A percentile compares a stretch with the other conserved stretches of the same genome.
Conservation (phyloP, 202 grass and related monocot species). For the Dendrocalamus latiflorus region DNA sequence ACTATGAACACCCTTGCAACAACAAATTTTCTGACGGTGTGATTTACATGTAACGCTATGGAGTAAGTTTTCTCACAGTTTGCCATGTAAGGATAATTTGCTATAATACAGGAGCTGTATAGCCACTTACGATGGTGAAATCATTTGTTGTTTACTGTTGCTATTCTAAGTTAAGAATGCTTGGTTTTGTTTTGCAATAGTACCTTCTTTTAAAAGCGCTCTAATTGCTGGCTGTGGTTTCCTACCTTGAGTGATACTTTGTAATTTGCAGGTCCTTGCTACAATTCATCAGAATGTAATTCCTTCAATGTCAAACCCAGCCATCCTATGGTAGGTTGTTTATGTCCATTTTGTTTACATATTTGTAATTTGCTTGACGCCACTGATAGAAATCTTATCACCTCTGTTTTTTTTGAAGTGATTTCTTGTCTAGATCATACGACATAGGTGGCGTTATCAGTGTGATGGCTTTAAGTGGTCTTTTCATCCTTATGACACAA, state of each 20-base stretch:
- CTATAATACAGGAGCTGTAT: background rate
- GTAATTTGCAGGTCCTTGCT: slow-evolving; percentile 66
- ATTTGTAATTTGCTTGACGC: background rate
- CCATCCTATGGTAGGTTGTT: slow-evolving; percentile 67
- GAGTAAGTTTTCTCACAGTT: background rate
- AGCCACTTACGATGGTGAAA: background rate
- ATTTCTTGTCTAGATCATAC: slow-evolving; percentile 98
- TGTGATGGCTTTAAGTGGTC: slow-evolving; percentile 93
- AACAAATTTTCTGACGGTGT: background rate
- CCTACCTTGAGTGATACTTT: slow-evolving; percentile 9
- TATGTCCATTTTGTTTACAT: slow-evolving; percentile 11
- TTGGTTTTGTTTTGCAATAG: background rate
- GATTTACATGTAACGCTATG: background rate
- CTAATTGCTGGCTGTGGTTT: background rate
- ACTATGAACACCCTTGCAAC: background rate
- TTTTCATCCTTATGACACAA: slow-evolving; percentile 95
- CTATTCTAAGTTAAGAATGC: background rate
- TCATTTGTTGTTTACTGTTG: background rate
- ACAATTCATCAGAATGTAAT: slow-evolving; percentile 85
- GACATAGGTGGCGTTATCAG: slow-evolving; percentile 97
- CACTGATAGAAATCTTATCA: slow-evolving; percentile 21
- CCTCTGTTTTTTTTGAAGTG: slow-evolving; percentile 49
- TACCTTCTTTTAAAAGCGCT: background rate
- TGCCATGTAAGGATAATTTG: background rate
- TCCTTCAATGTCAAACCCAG: slow-evolving; percentile 84